Percentiles rank a stretch among this genome's conserved stretches.
Conservation (phyloP, 345 rosid genomes). For the Passiflora organensis region DNA sequence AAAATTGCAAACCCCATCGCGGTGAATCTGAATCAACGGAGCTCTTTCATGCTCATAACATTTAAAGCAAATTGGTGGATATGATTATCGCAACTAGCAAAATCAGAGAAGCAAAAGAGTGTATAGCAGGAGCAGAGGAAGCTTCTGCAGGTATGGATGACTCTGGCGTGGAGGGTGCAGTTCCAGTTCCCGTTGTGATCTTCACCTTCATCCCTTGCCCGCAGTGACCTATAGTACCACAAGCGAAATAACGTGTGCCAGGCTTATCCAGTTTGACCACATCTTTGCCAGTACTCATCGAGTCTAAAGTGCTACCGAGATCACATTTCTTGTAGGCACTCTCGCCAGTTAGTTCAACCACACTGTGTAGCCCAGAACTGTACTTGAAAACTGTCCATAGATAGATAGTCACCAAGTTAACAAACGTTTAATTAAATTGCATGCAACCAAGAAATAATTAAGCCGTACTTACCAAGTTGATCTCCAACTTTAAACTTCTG, state of each 20-base stretch:
- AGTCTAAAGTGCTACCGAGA: slow-evolving; percentile 56
- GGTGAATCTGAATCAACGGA: background rate
- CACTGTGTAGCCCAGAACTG: slow-evolving; percentile 69
- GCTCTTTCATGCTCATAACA: slow-evolving; percentile 10
- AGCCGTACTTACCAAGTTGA: slow-evolving; percentile 65
- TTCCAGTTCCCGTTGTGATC: slow-evolving; percentile 50
- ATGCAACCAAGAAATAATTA: too few relatives aligned
- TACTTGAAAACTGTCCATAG: slow-evolving; percentile 64
- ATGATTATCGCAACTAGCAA: slow-evolving; percentile 4
- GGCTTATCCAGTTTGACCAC: slow-evolving; percentile 60
- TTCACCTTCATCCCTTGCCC: slow-evolving; percentile 83
- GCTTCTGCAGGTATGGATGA: slow-evolving; percentile 28
- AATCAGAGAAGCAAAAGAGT: slow-evolving; percentile 10
- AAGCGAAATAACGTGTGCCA: slow-evolving; percentile 73
- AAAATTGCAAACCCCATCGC: background rate
- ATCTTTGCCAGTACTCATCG: slow-evolving; percentile 66
- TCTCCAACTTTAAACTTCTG: slow-evolving; percentile 78
- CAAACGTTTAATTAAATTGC: too few relatives aligned
- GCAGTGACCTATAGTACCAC: slow-evolving; percentile 87
- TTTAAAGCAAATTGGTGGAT: slow-evolving; percentile 7
- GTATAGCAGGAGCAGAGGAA: slow-evolving; percentile 17
- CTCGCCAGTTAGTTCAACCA: slow-evolving; percentile 67
- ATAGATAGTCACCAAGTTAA: too few relatives aligned
- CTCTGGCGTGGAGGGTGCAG: slow-evolving; percentile 44
- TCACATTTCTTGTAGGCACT: slow-evolving; percentile 75